Base-by-base conservation (phyloP, 768 basidiomycete species). In the Lactifluus pinguis region DNA sequence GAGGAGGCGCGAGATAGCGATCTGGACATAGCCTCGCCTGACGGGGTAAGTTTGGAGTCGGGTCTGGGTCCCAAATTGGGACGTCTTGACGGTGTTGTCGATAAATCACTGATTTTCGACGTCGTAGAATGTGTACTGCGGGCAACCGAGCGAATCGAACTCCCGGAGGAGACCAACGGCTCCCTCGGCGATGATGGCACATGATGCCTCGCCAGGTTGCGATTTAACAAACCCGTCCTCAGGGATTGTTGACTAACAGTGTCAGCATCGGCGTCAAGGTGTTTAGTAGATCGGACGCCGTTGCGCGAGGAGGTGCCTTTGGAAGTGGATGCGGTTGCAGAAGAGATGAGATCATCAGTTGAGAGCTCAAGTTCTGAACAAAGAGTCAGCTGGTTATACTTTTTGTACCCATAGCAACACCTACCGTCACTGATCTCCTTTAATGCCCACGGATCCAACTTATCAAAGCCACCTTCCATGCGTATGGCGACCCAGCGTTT, bases 401-500 rank as follows among this genome's bases (percentile, higher is more conserved):
- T 44, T 25, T 19, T 63, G 39, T 39, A 48, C 11, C 17, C 53
- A 38, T 9, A 57, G 15, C n/a, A 21, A 14, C 77, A 25, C 87
- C 67, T 63, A 90, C 92, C 80, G 68, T 88, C 83, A 45, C 83
- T 81, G 44, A 98, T 92, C 69, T 98, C 95, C 70, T 92, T 87
- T 56, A 95, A 70, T 0, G 88, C 84, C 92, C 92, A 97, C 4
- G 79, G 80, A 52, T 95, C 92, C n/a, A 98, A 77, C 4, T 73
- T 69, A 53, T 87, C 85, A 67, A 98, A 95, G 0, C 89, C 91
- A n/a, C 83, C 82, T 53, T 84, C 83, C 52, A 86, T 83, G 13
- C 86, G 79, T 32, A 93, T 81, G 13, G 76, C 79, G 49, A 86
- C 68, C 92, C 92, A 97, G 4, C 88, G 81, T 60, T 84, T 83